Evolutionary conservation across 345 rosid genomes (phyloP).

Genomic region (Pistacia atlantica): DNA sequence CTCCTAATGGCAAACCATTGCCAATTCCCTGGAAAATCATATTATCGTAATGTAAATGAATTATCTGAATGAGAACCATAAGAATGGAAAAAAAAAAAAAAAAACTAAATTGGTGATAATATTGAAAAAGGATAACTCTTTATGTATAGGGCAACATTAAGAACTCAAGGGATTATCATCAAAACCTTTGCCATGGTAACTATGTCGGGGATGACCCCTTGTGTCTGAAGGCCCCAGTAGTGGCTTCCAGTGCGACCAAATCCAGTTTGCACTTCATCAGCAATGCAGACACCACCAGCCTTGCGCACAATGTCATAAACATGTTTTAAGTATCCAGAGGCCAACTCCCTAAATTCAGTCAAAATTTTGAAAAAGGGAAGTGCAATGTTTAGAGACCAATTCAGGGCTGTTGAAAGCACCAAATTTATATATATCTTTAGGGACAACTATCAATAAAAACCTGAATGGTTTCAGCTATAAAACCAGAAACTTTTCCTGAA

Average conservation of each 20-base stretch:
- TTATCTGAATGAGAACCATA: background rate
- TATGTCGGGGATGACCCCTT: constrained; percentile 91
- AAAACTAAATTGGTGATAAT: background rate
- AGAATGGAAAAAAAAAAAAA: background rate
- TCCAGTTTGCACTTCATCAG: constrained; percentile 98
- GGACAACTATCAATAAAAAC: constrained; percentile 28
- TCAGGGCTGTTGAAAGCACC: background rate
- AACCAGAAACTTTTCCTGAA: constrained; percentile 85
- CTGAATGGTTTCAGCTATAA: constrained; percentile 95
- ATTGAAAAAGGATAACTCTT: background rate
- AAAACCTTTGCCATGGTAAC: constrained; percentile 97
- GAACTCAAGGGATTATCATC: background rate
- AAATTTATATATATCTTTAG: constrained; percentile 2
- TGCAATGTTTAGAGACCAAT: background rate
- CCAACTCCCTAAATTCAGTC: constrained; percentile 59
- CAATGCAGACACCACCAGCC: constrained; percentile 93
- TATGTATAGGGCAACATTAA: too few species aligned
- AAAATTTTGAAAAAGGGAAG: constrained; percentile 12
- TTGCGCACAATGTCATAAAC: constrained; percentile 80
- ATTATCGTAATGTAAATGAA: constrained; percentile 7
- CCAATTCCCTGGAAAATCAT: constrained; percentile 71
- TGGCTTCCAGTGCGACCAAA: constrained; percentile 95
- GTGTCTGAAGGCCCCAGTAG: constrained; percentile 93
- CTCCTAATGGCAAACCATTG: constrained; percentile 93
- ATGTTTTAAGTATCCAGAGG: constrained; percentile 84